Conservation (phyloP, 345 rosid genomes). For the Melaleuca quinquenervia region DNA sequence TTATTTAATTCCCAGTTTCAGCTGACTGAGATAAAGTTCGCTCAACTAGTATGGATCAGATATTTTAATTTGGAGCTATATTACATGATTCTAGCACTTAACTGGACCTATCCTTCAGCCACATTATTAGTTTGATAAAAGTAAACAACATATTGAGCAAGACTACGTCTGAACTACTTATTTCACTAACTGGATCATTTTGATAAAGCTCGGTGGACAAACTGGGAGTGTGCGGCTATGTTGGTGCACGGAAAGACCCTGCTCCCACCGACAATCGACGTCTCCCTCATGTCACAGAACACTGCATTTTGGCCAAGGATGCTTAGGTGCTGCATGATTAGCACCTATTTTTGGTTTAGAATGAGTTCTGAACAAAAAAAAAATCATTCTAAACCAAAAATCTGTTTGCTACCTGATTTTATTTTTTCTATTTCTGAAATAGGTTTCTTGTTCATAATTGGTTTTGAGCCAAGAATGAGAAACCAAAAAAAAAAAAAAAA, state of each 20-base stretch:
- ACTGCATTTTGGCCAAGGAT: background rate
- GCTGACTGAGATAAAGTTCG: background rate
- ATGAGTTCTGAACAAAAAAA: too few species aligned
- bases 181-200: background rate
- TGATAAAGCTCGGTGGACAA: too few species aligned
- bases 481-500: too few species aligned
- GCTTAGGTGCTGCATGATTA: too few species aligned
- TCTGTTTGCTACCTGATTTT: too few species aligned
- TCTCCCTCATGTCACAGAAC: background rate
- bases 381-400: too few species aligned
- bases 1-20: background rate
- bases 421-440: too few species aligned
- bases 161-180: background rate
- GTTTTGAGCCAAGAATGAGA: too few species aligned
- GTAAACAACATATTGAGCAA: background rate
- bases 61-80: background rate
- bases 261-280: constrained; percentile 18
- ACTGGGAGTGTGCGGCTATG: too few species aligned
- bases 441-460: too few species aligned
- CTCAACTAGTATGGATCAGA: background rate
- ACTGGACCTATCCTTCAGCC: background rate
- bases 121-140: background rate
- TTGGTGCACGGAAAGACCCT: constrained; percentile 18
- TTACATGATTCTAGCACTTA: background rate
- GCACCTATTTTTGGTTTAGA: too few species aligned